Evolutionary conservation across 345 rosid genomes (phyloP), one percentile per base, ranked within the genome.

Genomic region (Camelina laxa): DNA sequence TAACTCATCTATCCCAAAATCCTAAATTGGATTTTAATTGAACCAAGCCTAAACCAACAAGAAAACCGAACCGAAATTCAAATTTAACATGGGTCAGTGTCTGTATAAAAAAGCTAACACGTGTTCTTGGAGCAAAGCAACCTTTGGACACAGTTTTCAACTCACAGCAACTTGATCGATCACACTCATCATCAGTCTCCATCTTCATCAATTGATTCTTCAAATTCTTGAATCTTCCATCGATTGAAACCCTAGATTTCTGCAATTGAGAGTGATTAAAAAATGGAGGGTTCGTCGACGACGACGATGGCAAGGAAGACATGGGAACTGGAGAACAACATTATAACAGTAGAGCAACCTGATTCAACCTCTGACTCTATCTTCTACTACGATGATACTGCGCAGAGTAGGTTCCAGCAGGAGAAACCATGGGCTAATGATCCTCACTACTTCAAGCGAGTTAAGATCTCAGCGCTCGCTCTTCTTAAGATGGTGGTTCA

Each of bases 401-500:
- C 75, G 0, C 80, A 76, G 65, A 60, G 4, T 60, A 57, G 21
- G 38, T 20, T 76, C 48, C 81, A 83, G 81, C 91, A 86, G 75
- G 97, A 96, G 77, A 96, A 85, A 84, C 98, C 98, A 31, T 96
- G 99, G 99, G 74, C 86, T 19, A 84, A 80, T 41, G 98, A 92
- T 39, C 98, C 97, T 56, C 90, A 96, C 85, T 92, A 86, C 89
- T 96, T 96, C 85, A 86, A 95, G 79, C 94, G 96, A 67, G 99
- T 96, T 16, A 91, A 84, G 86, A 89, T 96, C 84, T 96, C 98
- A 17, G 98, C 99, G 6, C 97, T 96, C 39, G 99, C 98, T 9
- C 89, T 96, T 16, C 91, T 92, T 19, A 96, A 92, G 91, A 96
- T 96, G 99, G 99, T 91, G n/a, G 98, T 96, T 4, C 99, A 96